Conservation (phyloP, 2,329 filamentous ascomycete genomes). For the Fusarium circinatum region DNA sequence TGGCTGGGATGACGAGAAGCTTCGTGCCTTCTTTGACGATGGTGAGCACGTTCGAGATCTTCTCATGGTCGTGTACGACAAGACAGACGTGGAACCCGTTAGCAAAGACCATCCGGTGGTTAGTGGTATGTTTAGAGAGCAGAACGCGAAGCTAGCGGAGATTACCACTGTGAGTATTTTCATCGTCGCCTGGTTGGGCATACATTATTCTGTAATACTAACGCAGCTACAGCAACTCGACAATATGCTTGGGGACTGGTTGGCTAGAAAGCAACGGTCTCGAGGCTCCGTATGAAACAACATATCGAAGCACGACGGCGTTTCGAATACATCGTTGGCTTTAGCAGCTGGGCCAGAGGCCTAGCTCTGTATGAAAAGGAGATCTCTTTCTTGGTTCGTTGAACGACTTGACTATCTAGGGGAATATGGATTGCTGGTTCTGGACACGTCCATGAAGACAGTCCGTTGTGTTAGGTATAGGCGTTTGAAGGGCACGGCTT, state of each 20-base stretch:
- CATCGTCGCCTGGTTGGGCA: neutral
- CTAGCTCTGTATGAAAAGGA: conserved; percentile 19
- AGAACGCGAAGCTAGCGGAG: conserved; percentile 85
- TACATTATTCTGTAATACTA: conserved; percentile 15
- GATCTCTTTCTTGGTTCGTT: conserved; percentile 40
- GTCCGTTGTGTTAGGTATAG: conserved; percentile 42
- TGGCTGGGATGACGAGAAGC: conserved; percentile 86
- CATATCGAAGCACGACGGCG: neutral
- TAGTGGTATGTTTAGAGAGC: conserved; percentile 82
- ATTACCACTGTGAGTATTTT: conserved; percentile 75
- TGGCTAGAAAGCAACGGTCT: conserved; percentile 75
- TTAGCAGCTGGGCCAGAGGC: conserved; percentile 11
- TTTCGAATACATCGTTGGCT: neutral
- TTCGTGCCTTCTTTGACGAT: conserved; percentile 92
- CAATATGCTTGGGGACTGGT: conserved; percentile 84
- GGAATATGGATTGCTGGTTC: conserved; percentile 39
- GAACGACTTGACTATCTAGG: conserved; percentile 44
- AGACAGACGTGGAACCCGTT: conserved; percentile 81
- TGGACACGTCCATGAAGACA: conserved; percentile 38
- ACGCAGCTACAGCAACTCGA: conserved; percentile 75
- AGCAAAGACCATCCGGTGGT: conserved; percentile 88
- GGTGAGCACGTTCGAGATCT: conserved; percentile 89
- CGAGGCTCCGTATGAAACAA: conserved; percentile 57
- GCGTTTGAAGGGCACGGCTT: conserved; percentile 39
- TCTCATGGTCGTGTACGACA: conserved; percentile 91